phyloP scores from a whole-genome alignment of 1,284 basidiomycete species.

The Meripilus lineatus region DNA sequence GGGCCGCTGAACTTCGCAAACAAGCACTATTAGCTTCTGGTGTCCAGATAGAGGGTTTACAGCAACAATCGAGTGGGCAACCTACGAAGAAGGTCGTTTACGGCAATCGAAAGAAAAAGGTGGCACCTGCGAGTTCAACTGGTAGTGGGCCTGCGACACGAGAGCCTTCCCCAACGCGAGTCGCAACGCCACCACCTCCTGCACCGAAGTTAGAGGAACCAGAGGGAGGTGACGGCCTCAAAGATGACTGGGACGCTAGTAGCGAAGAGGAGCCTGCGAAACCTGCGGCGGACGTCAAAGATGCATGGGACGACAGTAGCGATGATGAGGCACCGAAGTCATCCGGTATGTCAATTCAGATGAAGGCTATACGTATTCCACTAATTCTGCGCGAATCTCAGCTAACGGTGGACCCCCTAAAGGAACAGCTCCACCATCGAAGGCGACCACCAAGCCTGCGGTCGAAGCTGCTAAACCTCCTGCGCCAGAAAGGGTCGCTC shows the following conservation, averaged over 20 bases:
- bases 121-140: slow-evolving; percentile 32
- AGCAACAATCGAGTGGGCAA: slow-evolving; percentile 45
- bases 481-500: slow-evolving; percentile 24
- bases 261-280: slow-evolving; percentile 44
- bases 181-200: slow-evolving; percentile 37
- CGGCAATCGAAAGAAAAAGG: slow-evolving; percentile 71
- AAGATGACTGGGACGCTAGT: slow-evolving; percentile 84
- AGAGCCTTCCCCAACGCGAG: slow-evolving; percentile 33
- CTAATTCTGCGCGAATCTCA: too few relatives aligned
- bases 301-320: slow-evolving; percentile 85
- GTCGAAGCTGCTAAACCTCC: slow-evolving; percentile 21
- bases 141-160: slow-evolving; percentile 32
- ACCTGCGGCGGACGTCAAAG: slow-evolving; percentile 45
- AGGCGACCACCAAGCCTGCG: slow-evolving; percentile 9
- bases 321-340: slow-evolving; percentile 41
- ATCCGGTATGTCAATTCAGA: slow-evolving; percentile 7
- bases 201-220: slow-evolving; percentile 27
- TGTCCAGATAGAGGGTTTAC: slow-evolving; percentile 86
- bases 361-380: too few relatives aligned
- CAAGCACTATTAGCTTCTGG: slow-evolving; percentile 89
- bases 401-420: neutral
- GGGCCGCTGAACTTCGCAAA: slow-evolving; percentile 87
- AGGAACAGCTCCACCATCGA: slow-evolving; percentile 6
- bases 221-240: slow-evolving; percentile 38
- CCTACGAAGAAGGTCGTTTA: slow-evolving; percentile 73